phyloP scores from a whole-genome alignment of 2,329 filamentous ascomycete genomes.

The Daldinia sp. region DNA sequence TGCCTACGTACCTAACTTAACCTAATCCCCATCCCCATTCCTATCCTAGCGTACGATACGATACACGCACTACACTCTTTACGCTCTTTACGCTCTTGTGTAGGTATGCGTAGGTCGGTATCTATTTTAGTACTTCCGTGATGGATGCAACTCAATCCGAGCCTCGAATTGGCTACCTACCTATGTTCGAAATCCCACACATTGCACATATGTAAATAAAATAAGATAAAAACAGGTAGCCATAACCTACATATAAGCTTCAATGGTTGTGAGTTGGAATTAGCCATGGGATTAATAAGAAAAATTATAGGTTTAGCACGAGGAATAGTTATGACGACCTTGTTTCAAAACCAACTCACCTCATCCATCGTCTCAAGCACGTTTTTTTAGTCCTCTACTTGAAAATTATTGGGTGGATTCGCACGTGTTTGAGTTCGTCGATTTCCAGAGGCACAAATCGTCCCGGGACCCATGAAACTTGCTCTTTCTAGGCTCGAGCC shows the following conservation, averaged over 20 bases:
- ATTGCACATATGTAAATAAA: background rate
- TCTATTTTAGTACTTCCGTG: background rate
- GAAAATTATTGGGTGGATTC: conserved; percentile 19
- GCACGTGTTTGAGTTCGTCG: conserved; percentile 31
- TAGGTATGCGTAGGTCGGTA: background rate
- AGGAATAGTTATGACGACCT: conserved; percentile 18
- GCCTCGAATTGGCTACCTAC: background rate
- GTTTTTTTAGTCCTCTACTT: conserved; percentile 26
- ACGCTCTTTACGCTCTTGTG: too few species aligned
- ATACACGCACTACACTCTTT: background rate
- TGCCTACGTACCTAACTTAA: background rate
- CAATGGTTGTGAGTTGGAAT: conserved; percentile 12
- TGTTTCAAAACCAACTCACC: conserved; percentile 34
- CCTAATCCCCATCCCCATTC: background rate
- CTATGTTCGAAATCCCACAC: background rate
- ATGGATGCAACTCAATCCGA: background rate
- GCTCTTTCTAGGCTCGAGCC: conserved; percentile 7
- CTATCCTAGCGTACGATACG: background rate
- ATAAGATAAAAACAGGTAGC: background rate
- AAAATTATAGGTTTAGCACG: conserved; percentile 10
- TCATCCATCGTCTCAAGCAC: conserved; percentile 43
- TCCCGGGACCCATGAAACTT: conserved; percentile 14
- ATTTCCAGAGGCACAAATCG: conserved; percentile 17
- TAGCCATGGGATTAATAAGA: background rate
- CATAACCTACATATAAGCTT: conserved; percentile 8